Evolutionary conservation across 495 filamentous ascomycete genomes (phyloP).

Genomic region (Aspergillus incahuasiensis): DNA sequence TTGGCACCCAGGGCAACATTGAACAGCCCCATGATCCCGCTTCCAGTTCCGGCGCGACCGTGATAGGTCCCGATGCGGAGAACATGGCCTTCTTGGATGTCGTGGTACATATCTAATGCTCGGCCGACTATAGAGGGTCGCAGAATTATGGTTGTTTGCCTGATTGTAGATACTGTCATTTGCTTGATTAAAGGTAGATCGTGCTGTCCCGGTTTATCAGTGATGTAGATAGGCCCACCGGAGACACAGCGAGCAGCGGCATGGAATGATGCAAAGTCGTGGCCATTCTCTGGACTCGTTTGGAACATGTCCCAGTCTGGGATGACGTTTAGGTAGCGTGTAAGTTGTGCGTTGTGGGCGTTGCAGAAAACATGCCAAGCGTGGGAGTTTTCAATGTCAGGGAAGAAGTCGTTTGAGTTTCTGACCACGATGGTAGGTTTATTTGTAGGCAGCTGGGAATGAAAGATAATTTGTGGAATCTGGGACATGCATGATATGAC

Average conservation of each 20-base stretch:
- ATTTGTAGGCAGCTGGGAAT: conserved; percentile 70
- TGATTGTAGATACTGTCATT: conserved; percentile 66
- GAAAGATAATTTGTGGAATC: conserved; percentile 76
- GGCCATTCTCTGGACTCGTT: conserved; percentile 46
- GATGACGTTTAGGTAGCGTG: conserved; percentile 64
- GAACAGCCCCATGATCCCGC: conserved; percentile 76
- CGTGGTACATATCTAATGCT: conserved; percentile 64
- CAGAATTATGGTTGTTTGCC: conserved; percentile 69
- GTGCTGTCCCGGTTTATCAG: conserved; percentile 80
- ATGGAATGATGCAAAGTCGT: conserved; percentile 74
- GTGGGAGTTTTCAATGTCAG: conserved; percentile 68
- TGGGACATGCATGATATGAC: conserved; percentile 93
- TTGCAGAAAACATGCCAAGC: conserved; percentile 95
- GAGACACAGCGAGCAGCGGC: conserved; percentile 85
- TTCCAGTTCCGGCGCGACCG: conserved; percentile 60
- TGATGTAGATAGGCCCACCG: conserved; percentile 91
- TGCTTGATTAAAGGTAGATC: conserved; percentile 66
- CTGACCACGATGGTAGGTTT: conserved; percentile 66
- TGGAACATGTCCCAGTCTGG: conserved; percentile 99
- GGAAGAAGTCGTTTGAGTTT: conserved; percentile 94
- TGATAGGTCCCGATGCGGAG: conserved; percentile 76
- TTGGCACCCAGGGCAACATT: conserved; percentile 59
- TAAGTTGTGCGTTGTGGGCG: conserved; percentile 84
- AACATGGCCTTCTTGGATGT: conserved; percentile 65
- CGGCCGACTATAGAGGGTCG: conserved; percentile 68